Conservation (phyloP, 2,329 filamentous ascomycete genomes). For the Fusarium pseudoanthophilum region DNA sequence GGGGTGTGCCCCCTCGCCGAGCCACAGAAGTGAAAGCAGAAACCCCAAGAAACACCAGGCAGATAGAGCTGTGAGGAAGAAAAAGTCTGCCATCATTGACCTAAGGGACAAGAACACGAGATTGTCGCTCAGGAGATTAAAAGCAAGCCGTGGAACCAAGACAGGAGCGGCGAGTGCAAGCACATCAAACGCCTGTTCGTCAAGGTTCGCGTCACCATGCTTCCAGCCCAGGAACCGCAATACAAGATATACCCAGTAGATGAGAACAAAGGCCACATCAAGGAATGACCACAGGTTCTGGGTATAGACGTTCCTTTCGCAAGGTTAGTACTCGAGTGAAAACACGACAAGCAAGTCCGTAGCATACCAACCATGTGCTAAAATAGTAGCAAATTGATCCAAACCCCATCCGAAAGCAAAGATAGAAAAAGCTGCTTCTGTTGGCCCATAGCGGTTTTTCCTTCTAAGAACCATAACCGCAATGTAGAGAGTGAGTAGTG, state of each 20-base stretch:
- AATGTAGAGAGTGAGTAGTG: constrained; percentile 76
- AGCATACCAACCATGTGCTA: constrained; percentile 74
- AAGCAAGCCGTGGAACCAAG: constrained; percentile 80
- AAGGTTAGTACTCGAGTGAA: background rate
- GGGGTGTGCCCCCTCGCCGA: constrained; percentile 71
- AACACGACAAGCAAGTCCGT: background rate
- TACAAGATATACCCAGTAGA: constrained; percentile 75
- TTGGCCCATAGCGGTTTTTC: constrained; percentile 62
- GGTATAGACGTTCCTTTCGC: constrained; percentile 78
- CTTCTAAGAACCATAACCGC: constrained; percentile 77
- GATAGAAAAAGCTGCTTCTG: constrained; percentile 75
- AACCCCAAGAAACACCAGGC: constrained; percentile 89
- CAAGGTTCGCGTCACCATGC: constrained; percentile 58
- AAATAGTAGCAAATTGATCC: constrained; percentile 79
- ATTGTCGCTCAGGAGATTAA: constrained; percentile 85
- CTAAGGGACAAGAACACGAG: constrained; percentile 83
- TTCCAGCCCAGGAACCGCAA: constrained; percentile 74
- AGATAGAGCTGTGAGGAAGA: constrained; percentile 78
- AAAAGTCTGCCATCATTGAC: constrained; percentile 88
- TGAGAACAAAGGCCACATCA: constrained; percentile 79
- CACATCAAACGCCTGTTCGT: constrained; percentile 78
- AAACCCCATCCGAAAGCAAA: constrained; percentile 83
- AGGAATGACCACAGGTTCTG: constrained; percentile 92
- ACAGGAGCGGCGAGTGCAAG: constrained; percentile 83
- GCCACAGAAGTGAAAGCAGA: constrained; percentile 81